A percentile compares a stretch with the other conserved stretches of the same genome.
Evolutionary conservation across 164 flowering plant genomes (phyloP).

Genomic region (Vitis rotundifolia): DNA sequence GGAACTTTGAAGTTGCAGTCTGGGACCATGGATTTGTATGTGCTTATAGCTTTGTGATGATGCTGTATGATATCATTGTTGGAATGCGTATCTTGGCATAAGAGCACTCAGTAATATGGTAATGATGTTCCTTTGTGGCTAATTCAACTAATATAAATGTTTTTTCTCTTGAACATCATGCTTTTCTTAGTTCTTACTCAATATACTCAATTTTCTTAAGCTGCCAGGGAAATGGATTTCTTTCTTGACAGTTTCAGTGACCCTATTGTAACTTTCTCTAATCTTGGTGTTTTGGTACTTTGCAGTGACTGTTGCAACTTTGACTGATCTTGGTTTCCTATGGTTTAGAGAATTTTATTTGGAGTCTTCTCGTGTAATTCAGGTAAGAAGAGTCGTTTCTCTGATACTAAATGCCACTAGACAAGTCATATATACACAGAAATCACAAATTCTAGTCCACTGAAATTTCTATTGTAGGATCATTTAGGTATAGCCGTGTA

Average conservation of each 20-base stretch:
- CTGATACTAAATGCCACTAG: not conserved
- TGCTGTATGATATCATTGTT: not conserved
- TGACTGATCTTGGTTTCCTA: slow-evolving; percentile 93
- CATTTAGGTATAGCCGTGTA: too few species aligned
- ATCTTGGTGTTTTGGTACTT: slow-evolving; percentile 11
- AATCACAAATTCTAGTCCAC: too few species aligned
- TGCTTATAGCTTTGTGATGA: not conserved
- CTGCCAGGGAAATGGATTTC: not conserved
- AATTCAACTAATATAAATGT: not conserved
- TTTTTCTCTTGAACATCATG: too few species aligned
- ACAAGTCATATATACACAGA: too few species aligned
- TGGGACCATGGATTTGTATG: not conserved
- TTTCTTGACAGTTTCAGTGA: not conserved
- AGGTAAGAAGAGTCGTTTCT: slow-evolving; percentile 43
- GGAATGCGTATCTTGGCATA: not conserved
- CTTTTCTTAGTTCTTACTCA: too few species aligned
- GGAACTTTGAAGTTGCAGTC: not conserved
- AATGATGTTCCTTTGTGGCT: not conserved
- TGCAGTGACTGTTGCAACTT: slow-evolving; percentile 79
- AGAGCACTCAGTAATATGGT: not conserved
- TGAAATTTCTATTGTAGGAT: too few species aligned
- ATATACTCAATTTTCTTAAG: not conserved
- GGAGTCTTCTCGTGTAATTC: slow-evolving; percentile 99
- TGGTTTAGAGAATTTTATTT: slow-evolving; percentile 98
- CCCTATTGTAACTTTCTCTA: not conserved